These are phyloP conservation scores for Annona cherimola DNA, from an alignment of 164 flowering plant genomes.

Conservation along the genomic window DNA sequence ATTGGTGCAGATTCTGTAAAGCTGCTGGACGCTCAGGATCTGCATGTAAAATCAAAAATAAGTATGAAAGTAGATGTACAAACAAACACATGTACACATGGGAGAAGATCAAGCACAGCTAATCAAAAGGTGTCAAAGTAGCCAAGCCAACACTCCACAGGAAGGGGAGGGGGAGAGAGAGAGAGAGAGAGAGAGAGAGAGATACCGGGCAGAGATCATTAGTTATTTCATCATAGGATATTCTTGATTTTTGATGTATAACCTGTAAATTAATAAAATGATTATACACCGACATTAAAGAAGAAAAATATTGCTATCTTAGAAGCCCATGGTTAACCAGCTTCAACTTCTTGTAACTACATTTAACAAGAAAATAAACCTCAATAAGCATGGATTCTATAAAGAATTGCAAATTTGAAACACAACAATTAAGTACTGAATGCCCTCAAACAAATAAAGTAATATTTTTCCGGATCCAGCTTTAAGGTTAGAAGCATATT, in stretches of 20 bases:
- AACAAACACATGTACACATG: neutral
- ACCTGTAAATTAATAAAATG: constrained; percentile 37
- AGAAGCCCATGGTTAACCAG: neutral
- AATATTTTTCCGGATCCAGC: neutral
- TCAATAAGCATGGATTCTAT: too few species aligned
- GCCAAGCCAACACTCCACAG: neutral
- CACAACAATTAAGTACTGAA: too few species aligned
- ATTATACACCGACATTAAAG: neutral
- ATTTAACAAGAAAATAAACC: neutral
- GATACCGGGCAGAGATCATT: constrained; percentile 78
- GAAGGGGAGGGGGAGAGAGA: neutral
- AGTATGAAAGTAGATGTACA: neutral
- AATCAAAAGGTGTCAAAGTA: neutral
- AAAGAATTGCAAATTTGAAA: too few species aligned
- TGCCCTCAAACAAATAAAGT: too few species aligned
- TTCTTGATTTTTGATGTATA: constrained; percentile 61
- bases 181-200: constrained; percentile 22
- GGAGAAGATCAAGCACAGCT: neutral
- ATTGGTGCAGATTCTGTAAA: constrained; percentile 66
- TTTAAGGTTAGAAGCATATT: neutral
- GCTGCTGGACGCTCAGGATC: constrained; percentile 71
- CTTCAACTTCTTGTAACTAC: neutral
- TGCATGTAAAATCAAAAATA: constrained; percentile 21
- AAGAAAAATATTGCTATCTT: neutral
- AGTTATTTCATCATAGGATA: constrained; percentile 66